Percentiles rank a stretch among this genome's conserved stretches.
These are phyloP conservation scores for Aspergillus saccharolyticus DNA, from an alignment of 495 filamentous ascomycete species.

Conservation along the genomic window DNA sequence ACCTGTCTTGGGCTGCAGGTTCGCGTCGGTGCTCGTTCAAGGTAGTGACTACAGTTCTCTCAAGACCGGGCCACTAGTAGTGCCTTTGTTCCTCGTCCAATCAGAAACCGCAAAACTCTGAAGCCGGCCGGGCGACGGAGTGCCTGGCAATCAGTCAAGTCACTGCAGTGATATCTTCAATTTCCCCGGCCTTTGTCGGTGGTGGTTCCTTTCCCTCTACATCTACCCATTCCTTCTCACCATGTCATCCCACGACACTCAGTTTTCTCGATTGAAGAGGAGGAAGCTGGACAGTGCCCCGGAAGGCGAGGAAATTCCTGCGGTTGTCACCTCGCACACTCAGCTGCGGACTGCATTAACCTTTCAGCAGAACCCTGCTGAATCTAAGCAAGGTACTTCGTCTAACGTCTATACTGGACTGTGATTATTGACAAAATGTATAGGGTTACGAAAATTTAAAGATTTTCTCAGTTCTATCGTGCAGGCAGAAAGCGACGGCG, in stretches of 20 bases:
- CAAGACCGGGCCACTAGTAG: neutral
- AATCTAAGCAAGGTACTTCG: slow-evolving; percentile 59
- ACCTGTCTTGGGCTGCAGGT: no score
- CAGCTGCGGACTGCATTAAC: slow-evolving; percentile 60
- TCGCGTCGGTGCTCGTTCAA: no score
- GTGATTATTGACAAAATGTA: neutral
- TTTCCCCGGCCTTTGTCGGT: neutral
- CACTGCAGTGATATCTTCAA: neutral
- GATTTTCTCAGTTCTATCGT: slow-evolving; percentile 63
- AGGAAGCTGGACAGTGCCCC: slow-evolving; percentile 35
- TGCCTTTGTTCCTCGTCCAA: neutral
- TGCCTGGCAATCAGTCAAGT: neutral
- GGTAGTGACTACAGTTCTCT: no score
- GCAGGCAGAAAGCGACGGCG: slow-evolving; percentile 43
- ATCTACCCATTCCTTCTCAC: slow-evolving; percentile 5
- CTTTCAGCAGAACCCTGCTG: slow-evolving; percentile 58
- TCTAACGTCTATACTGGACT: neutral
- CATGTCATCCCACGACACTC: slow-evolving; percentile 24
- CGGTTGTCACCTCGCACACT: slow-evolving; percentile 47
- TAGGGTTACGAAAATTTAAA: slow-evolving; percentile 74
- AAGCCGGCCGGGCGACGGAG: neutral
- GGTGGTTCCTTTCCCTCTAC: neutral
- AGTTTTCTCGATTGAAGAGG: slow-evolving; percentile 32
- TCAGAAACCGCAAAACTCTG: slow-evolving; percentile 7
- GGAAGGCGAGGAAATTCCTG: slow-evolving; percentile 25